A percentile compares a stretch with the other conserved stretches of the same genome.
These are phyloP conservation scores for Drosera capensis DNA, from an alignment of 148 eudicot genomes.

Conservation along the genomic window DNA sequence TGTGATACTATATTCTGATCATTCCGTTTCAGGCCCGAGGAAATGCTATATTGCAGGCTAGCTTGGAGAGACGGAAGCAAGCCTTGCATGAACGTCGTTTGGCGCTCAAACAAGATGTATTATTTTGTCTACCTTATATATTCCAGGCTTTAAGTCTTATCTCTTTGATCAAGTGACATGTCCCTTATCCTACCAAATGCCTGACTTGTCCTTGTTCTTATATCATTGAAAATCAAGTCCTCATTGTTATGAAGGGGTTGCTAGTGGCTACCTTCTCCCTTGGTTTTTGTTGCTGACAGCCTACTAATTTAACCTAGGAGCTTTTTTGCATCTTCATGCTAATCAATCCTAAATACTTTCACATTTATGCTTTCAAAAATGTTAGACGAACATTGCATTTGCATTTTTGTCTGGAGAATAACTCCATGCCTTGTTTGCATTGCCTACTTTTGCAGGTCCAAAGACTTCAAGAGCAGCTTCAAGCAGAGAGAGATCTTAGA, in stretches of 20 bases:
- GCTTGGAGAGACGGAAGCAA: constrained; percentile 41
- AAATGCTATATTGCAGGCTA: constrained; percentile 38
- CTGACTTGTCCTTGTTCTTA: neutral
- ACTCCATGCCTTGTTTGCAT: neutral
- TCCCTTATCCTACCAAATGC: too few species aligned
- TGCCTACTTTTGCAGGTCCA: neutral
- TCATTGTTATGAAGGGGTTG: too few species aligned
- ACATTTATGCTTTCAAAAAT: too few species aligned
- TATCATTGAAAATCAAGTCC: neutral
- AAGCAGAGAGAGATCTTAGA: constrained; percentile 60
- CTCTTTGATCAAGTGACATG: too few species aligned
- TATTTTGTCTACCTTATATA: constrained; percentile 1
- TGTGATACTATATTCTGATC: neutral
- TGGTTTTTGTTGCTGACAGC: too few species aligned
- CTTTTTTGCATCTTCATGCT: neutral
- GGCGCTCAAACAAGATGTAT: constrained; percentile 73
- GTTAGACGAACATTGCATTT: too few species aligned
- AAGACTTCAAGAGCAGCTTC: constrained; percentile 38
- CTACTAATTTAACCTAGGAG: too few species aligned
- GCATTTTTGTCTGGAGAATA: neutral
- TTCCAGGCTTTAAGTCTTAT: too few species aligned
- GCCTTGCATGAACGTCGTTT: constrained; percentile 52
- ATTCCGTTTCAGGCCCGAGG: constrained; percentile 27
- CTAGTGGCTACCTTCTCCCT: too few species aligned
- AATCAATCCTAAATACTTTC: neutral